phyloP scores from a whole-genome alignment of 768 basidiomycete species.

The Podaxis pistillaris region DNA sequence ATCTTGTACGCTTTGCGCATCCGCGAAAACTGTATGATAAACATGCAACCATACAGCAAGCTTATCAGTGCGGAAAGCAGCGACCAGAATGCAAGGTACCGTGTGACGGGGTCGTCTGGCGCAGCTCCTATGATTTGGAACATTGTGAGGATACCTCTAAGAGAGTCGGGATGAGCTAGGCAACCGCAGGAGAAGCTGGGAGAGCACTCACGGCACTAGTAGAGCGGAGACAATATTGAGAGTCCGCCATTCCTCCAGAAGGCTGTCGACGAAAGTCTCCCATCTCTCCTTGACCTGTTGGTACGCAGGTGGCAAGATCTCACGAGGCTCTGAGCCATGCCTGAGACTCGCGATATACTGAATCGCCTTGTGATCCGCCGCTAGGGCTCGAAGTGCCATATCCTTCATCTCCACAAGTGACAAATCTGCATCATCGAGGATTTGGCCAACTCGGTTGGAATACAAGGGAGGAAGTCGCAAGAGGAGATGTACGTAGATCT shows the following conservation, averaged over 20 bases:
- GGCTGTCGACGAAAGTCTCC: background rate
- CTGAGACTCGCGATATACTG: background rate
- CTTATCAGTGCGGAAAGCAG: constrained; percentile 58
- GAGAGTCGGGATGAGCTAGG: background rate
- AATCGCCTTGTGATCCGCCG: background rate
- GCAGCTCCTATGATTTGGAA: constrained; percentile 33
- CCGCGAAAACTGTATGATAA: constrained; percentile 58
- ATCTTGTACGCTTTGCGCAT: constrained; percentile 64
- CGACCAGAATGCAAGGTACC: constrained; percentile 53
- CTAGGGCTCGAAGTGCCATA: background rate
- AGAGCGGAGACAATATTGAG: constrained; percentile 1
- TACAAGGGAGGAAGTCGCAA: background rate
- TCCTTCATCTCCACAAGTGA: background rate
- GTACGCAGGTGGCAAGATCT: background rate
- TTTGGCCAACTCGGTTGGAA: background rate
- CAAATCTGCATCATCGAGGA: background rate
- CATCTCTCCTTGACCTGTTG: background rate
- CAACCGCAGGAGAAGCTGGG: background rate
- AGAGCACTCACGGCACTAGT: background rate
- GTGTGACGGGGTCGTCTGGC: constrained; percentile 45
- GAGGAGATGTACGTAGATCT: background rate
- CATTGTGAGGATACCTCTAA: constrained; percentile 29
- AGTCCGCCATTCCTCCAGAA: background rate
- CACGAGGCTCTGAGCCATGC: background rate
- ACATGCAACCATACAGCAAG: constrained; percentile 57